Evolutionary conservation across 2,329 filamentous ascomycete species (phyloP), one percentile per base, ranked within the genome.

Genomic region (Cytospora chrysosperma): DNA sequence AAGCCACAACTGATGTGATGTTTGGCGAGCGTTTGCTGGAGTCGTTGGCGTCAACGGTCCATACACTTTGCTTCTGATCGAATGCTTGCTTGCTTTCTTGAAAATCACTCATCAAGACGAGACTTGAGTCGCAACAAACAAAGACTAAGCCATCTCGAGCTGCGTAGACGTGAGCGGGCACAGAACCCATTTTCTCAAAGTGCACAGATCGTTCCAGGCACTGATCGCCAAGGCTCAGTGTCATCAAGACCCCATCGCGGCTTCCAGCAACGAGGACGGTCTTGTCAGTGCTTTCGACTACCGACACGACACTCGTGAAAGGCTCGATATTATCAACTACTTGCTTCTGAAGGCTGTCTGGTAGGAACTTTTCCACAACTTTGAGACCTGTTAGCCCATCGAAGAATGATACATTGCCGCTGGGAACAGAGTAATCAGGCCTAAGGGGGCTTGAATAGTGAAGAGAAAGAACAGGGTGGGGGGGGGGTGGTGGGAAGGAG

Each of bases 171-270:
- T 70, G 63, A 30, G 70, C 73, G 15, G 73, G 67, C n/a, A 74
- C 70, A 12, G 65, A 43, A 9, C 74, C 73, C 59, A 74, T 69
- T 62, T 65, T 69, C 17, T 71, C 62, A 53, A 64, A 62, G 24
- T 51, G 50, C 30, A 69, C 34, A 24, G 65, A 32, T 7, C 47
- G 54, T 50, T 56, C 62, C 13, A 69, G 5, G 64, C 70, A 4
- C 67, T 61, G 1, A 69, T 69, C 13, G 63, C 55, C 53, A 4
- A 72, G 59, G 13, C 62, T 52, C 19, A 83, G 60, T 0, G 76
- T 82, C 30, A 83, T 70, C 2, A 86, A 70, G 40, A 83, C 77
- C 1, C 85, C 85, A 62, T 80, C 81, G 59, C 82, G 78, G 28
- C 82, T 85, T 10, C 84, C 84, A 10, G 78, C 69, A 5, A 80